Evolutionary conservation across 2,329 filamentous ascomycete genomes (phyloP).

Genomic region (Aspergillus eucalypticola): DNA sequence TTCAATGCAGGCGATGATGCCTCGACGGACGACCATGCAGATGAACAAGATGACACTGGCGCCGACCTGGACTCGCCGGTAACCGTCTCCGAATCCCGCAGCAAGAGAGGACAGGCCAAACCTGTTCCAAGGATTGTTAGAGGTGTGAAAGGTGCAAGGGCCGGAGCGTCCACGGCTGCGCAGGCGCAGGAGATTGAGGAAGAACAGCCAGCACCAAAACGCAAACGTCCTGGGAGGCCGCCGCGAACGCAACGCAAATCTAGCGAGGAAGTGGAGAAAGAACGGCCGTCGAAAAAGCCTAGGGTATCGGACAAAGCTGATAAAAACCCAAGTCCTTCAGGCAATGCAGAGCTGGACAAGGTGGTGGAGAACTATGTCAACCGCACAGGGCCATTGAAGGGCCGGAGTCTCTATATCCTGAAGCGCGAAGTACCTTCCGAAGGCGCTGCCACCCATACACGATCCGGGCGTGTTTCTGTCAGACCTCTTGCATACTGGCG

Average conservation of each 20-base stretch:
- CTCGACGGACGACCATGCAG: conserved; percentile 20
- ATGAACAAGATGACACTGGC: conserved; percentile 19
- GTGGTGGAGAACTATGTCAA: conserved; percentile 48
- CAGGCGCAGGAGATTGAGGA: conserved; percentile 23
- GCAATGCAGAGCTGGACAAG: conserved; percentile 42
- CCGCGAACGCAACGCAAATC: conserved; percentile 29
- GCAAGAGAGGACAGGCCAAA: conserved; percentile 14
- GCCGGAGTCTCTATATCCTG: conserved; percentile 52
- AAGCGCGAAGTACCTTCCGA: conserved; percentile 55
- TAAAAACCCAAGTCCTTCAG: conserved; percentile 27
- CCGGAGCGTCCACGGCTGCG: conserved; percentile 10
- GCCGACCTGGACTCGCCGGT: conserved; percentile 23
- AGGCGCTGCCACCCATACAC: conserved; percentile 61
- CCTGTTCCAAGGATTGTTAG: conserved; percentile 23
- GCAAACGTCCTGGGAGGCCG: conserved; percentile 34
- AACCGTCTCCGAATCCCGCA: conserved; percentile 15
- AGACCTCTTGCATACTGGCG: conserved; percentile 83
- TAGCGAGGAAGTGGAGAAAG: conserved; percentile 23
- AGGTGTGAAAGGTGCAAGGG: conserved; percentile 11
- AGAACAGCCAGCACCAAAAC: conserved; percentile 22
- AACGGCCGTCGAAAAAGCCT: conserved; percentile 35
- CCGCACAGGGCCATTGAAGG: conserved; percentile 48
- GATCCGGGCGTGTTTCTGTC: conserved; percentile 76
- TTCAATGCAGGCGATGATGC: conserved; percentile 30
- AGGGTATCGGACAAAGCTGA: conserved; percentile 28